Evolutionary conservation across 2,329 filamentous ascomycete genomes (phyloP), one percentile per base, ranked within the genome.

Genomic region (Gnomoniopsis smithogilvyi): DNA sequence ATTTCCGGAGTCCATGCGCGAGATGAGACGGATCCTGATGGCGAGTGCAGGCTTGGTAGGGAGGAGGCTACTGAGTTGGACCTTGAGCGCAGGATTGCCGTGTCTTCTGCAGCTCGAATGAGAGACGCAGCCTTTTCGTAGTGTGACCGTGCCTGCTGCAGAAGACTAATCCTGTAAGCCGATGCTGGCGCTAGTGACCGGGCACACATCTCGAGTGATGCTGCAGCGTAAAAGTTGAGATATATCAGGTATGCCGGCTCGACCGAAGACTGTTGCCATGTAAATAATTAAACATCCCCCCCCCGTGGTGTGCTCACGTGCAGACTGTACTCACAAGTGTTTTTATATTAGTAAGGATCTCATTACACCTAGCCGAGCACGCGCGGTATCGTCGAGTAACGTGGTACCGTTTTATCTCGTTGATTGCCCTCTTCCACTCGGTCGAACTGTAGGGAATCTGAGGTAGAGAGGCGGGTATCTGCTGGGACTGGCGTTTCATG

Each of bases 201-300:
- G 1, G 81, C 81, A 64, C 82, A 81, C 73, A 80, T 79, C 65
- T 86, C 83, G 46, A 83, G 75, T 15, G 83, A 80, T n/a, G 76
- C 79, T 21, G 83, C 83, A n/a, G 82, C 83, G 62, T 85, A 86
- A 67, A 86, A 85, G 67, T 84, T 78, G 6, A 86, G 74, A 61
- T 84, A 85, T 63, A 86, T 80, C 36, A 84, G 73, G 65, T 85
- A 80, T 7, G 80, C 72, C 2, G 81, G 79, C 66, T 84, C 80
- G 21, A 80, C 72, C 26, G 73, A 67, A 14, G 73, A 73, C 67
- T 70, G 24, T 4, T 17, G 24, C 6, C 12, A 50, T 3, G 50
- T 55, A 15, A 41, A 54, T 17, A n/a, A 48, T 56, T 22, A 10
- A 7, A 6, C 14, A 38, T 14, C n/a, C 2, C 2, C 38, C 1